Evolutionary conservation across 1,284 basidiomycete species (phyloP).

Genomic region (Ceratobasidium sp.): DNA sequence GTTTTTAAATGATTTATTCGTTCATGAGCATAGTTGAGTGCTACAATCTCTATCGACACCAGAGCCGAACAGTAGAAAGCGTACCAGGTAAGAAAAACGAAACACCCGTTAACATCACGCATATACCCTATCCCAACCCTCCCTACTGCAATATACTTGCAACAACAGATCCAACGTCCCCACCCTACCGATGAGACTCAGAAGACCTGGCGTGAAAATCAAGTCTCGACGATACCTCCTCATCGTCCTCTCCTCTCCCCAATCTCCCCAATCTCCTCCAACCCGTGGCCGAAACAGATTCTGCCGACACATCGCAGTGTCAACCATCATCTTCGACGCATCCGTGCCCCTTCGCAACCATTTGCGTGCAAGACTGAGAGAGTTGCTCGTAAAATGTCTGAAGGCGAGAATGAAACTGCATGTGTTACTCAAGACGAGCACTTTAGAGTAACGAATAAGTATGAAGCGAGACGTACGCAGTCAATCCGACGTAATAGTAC

Average conservation of each 20-base stretch:
- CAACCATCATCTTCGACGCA: constrained; percentile 72
- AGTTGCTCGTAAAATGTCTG: constrained; percentile 83
- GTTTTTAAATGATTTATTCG: too few species aligned
- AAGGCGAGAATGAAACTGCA: constrained; percentile 74
- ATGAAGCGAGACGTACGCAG: constrained; percentile 65
- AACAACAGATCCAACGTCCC: background rate
- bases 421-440: too few species aligned
- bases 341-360: constrained; percentile 63
- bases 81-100: too few species aligned
- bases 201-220: constrained; percentile 89
- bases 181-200: constrained; percentile 56
- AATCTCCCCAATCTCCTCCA: constrained; percentile 65
- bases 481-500: constrained; percentile 77
- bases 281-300: constrained; percentile 60
- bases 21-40: too few species aligned
- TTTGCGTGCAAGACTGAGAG: constrained; percentile 74
- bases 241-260: constrained; percentile 75
- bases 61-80: too few species aligned
- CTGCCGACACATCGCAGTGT: constrained; percentile 65
- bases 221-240: constrained; percentile 84
- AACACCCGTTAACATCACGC: background rate
- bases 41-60: too few species aligned
- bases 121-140: constrained; percentile 19
- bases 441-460: background rate
- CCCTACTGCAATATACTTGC: constrained; percentile 29